These are phyloP conservation scores for Dittrichia graveolens DNA, from an alignment of 129 eudicot species.

Conservation along the genomic window DNA sequence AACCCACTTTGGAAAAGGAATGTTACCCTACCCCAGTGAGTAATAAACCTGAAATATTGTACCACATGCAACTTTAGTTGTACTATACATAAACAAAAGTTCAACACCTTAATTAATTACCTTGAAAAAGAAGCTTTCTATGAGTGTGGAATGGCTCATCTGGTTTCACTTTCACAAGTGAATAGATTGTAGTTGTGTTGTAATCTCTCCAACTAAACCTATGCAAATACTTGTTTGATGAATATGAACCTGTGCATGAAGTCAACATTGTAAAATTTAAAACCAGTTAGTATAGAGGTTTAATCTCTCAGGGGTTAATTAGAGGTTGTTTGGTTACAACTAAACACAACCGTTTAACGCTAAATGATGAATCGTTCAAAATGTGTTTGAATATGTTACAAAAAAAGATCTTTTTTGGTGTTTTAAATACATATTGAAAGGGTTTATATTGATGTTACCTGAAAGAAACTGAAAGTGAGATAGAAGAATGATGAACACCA, in stretches of 20 bases:
- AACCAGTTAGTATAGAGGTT: too few relatives aligned
- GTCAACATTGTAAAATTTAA: background rate
- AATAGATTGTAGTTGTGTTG: slow-evolving; percentile 30
- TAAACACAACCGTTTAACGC: too few relatives aligned
- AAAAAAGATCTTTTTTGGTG: background rate
- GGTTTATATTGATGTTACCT: slow-evolving; percentile 24
- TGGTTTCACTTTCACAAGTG: slow-evolving; percentile 8
- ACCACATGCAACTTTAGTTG: slow-evolving; percentile 17
- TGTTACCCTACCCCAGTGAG: slow-evolving; percentile 12
- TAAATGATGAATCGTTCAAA: too few relatives aligned
- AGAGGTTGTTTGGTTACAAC: background rate
- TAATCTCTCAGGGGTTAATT: background rate
- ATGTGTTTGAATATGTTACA: too few relatives aligned
- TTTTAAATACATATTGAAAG: background rate
- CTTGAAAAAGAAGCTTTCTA: slow-evolving; percentile 55
- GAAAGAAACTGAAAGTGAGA: slow-evolving; percentile 40
- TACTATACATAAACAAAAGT: slow-evolving; percentile 1
- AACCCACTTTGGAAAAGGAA: slow-evolving; percentile 27
- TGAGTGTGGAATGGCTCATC: slow-evolving; percentile 36
- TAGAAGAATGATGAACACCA: slow-evolving; percentile 40
- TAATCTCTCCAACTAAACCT: slow-evolving; percentile 29
- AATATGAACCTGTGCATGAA: slow-evolving; percentile 36
- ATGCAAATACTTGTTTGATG: slow-evolving; percentile 29
- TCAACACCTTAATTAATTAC: slow-evolving; percentile 42
- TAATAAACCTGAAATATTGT: background rate